These are phyloP conservation scores for Bothriochloa decipiens DNA, from an alignment of 176 grass and related monocot species.

Conservation along the genomic window DNA sequence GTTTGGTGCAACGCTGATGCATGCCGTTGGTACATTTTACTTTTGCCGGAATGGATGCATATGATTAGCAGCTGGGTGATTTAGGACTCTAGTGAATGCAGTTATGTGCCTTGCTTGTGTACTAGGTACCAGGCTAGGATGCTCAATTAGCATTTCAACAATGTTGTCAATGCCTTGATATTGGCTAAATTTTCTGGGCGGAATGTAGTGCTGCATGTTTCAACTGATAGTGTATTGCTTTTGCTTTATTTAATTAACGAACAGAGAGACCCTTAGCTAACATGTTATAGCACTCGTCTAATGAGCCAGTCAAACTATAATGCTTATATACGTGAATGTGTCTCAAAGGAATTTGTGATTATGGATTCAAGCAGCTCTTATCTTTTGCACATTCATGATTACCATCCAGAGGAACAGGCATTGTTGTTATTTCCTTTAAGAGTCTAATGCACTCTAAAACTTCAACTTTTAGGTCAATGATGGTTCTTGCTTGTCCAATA, in stretches of 20 bases:
- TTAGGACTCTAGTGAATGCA: not conserved
- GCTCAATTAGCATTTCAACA: not conserved
- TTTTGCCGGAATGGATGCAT: slow-evolving; percentile 14
- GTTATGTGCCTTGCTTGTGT: not conserved
- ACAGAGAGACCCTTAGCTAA: not conserved
- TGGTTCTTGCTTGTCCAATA: slow-evolving; percentile 96
- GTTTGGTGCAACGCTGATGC: not conserved
- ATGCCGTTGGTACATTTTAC: not conserved
- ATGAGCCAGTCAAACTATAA: not conserved
- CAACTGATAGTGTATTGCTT: not conserved
- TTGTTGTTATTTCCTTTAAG: slow-evolving; percentile 1
- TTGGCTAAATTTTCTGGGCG: not conserved
- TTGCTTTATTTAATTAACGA: not conserved
- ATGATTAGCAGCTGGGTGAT: not conserved
- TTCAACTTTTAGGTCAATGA: slow-evolving; percentile 81
- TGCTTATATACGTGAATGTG: not conserved
- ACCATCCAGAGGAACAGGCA: not conserved
- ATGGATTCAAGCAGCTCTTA: not conserved
- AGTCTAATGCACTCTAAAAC: slow-evolving; percentile 18
- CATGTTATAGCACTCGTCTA: not conserved
- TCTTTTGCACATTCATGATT: not conserved
- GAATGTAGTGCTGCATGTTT: not conserved
- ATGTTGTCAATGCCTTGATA: not conserved
- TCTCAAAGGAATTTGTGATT: not conserved
- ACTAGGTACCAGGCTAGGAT: not conserved